Evolutionary conservation across 495 filamentous ascomycete species (phyloP), one percentile per base, ranked within the genome.

Genomic region (Parachaetomium inaequale): DNA sequence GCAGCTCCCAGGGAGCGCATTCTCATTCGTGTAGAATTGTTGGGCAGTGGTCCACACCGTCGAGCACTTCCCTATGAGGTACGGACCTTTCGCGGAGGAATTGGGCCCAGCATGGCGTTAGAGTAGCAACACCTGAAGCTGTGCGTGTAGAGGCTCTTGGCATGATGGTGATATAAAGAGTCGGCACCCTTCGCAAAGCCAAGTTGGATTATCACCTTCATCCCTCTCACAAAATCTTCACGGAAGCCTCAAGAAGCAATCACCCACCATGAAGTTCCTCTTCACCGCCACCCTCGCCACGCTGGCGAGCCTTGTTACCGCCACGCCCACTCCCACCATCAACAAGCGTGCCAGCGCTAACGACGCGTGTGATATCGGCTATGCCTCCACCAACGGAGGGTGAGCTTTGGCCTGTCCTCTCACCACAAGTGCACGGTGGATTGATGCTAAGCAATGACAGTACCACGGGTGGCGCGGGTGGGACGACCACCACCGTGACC

Each of bases 21-120:
- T 52, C 50, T 52, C 31, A 54, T 54, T 54, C 51, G 51, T 54
- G 51, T 54, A 54, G 51, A 38, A 54, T 54, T 38, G n/a, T 54
- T 54, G 21, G 31, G 23, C 32, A 14, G 23, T 38, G 11, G 12
- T 54, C 31, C 31, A n/a, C 21, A 36, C 51, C 17, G 46, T 29
- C 8, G n/a, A 38, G 2, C 31, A 15, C 6, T 25, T 26, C 14
- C 6, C 7, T 31, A n/a, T n/a, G n/a, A 28, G 46, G 1, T 29
- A 28, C 2, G 15, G 46, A 28, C 11, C 26, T 50, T 50, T 4
- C 7, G 23, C 46, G 23, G 46, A 50, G 25, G 4, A 29, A 50
- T 15, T 7, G 10, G 29, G 4, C 4, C n/a, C n/a, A n/a, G n/a
- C n/a, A n/a, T n/a, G n/a, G n/a, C n/a, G n/a, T n/a, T n/a, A n/a